These are phyloP conservation scores for Lasiodiplodia sp. DNA, from an alignment of 2,329 filamentous ascomycete genomes.

Conservation along the genomic window DNA sequence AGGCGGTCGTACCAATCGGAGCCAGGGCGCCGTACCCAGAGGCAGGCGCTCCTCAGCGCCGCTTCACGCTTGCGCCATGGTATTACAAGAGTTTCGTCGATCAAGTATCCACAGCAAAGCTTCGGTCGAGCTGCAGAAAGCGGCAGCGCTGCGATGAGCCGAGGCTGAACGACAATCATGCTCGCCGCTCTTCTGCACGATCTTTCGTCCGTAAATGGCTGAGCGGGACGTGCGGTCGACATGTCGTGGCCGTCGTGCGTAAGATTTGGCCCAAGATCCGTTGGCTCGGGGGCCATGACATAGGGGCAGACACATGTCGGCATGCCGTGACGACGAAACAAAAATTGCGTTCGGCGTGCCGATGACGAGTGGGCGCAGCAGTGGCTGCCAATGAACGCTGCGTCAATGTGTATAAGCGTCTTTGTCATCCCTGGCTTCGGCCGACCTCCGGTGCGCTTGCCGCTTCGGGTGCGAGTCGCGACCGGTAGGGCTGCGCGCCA, in stretches of 20 bases:
- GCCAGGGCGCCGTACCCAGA: neutral
- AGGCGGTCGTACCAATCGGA: neutral
- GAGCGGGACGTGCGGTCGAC: neutral
- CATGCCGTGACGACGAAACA: conserved; percentile 10
- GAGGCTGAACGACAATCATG: conserved; percentile 6
- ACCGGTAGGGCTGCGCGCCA: conserved; percentile 16
- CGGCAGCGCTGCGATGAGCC: conserved; percentile 7
- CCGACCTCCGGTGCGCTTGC: conserved; percentile 17
- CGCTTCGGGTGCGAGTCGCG: neutral
- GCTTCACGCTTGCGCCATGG: neutral
- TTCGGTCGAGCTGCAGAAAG: conserved; percentile 25
- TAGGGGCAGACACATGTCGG: neutral
- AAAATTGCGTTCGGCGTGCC: neutral
- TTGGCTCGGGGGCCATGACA: neutral
- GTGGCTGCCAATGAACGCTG: neutral
- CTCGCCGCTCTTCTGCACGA: neutral
- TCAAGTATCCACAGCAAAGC: neutral
- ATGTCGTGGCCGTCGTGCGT: neutral
- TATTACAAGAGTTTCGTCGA: neutral
- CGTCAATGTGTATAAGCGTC: conserved; percentile 13
- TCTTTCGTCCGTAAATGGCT: conserved; percentile 15
- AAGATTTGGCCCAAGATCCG: neutral
- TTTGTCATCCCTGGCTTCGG: neutral
- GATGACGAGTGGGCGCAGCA: neutral
- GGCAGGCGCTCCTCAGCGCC: neutral